Evolutionary conservation across 2,329 filamentous ascomycete genomes (phyloP), one percentile per base, ranked within the genome.

Genomic region (Trichoderma sp.): DNA sequence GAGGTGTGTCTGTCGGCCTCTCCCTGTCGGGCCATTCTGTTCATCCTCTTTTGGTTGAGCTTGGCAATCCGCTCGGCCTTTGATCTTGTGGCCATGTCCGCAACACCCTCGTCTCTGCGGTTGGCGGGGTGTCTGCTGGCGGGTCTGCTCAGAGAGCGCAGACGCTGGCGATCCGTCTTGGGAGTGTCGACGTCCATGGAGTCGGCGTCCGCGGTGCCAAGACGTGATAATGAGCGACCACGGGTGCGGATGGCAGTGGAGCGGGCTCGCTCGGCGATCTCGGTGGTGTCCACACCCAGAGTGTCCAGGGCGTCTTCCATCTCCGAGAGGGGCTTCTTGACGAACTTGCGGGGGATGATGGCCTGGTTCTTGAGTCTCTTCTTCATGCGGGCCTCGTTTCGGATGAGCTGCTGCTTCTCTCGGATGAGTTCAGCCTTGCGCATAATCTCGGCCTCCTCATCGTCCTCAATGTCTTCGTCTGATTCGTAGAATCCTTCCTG

Each of bases 361-460:
- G 96, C 95, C 76, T 94, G 90, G 87, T 99, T 99, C 91, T 99
- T 98, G 81, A 99, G 90, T 56, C 92, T 92, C 87, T 97, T 98
- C 84, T 94, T 93, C 91, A 97, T 94, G 84, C 93, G 93, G 74
- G 94, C 93, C 78, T 97, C 96, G 83, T 98, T 98, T 80, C 93
- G 91, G 84, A 98, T 96, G 74, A 98, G 87, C 74, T 91, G 89
- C 77, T 94, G 91, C 90, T 98, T 98, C 86, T 98, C 95, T 74
- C 95, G 92, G 83, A 99, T 99, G 73, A 97, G 86, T 75, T 97
- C 93, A 64, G 96, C 97, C 87, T 98, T 98, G 86, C 93, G 91
- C 77, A 93, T 87, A 76, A 95, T 90, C 74, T 98, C 94, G 57
- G 92, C 93, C 77, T 97, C 93, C 74, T 97, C 94, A 24, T 91